Conservation (phyloP, 352 stramenopile species). For the Pythium dissimile region DNA sequence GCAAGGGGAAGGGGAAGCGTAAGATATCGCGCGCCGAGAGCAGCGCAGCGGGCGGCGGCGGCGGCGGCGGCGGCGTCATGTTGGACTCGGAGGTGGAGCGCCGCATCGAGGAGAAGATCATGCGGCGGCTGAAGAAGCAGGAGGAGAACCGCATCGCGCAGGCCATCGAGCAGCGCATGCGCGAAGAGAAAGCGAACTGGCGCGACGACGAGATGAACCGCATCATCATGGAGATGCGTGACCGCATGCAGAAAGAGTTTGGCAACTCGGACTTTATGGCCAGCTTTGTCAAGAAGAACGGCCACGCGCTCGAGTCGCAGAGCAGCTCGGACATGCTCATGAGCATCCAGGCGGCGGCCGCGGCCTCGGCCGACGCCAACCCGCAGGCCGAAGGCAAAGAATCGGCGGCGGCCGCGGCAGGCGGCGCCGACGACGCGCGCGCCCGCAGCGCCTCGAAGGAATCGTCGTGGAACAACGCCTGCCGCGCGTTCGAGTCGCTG, state of each 20-base stretch:
- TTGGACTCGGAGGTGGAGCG: slow-evolving; percentile 77
- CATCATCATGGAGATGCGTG: slow-evolving; percentile 88
- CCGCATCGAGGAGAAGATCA: slow-evolving; percentile 86
- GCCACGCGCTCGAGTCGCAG: slow-evolving; percentile 24
- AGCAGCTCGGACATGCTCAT: slow-evolving; percentile 28
- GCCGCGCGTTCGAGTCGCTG: slow-evolving; percentile 61
- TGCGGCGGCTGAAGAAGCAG: slow-evolving; percentile 84
- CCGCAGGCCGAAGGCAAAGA: slow-evolving; percentile 70
- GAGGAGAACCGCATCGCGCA: slow-evolving; percentile 81
- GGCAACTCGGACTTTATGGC: slow-evolving; percentile 59
- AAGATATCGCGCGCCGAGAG: slow-evolving; percentile 21
- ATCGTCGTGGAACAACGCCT: slow-evolving; percentile 84
- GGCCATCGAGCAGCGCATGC: slow-evolving; percentile 82
- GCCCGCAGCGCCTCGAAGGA: slow-evolving; percentile 61
- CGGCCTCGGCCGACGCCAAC: slow-evolving; percentile 32
- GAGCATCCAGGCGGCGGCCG: slow-evolving; percentile 31
- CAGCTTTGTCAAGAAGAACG: slow-evolving; percentile 65
- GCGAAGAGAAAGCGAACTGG: slow-evolving; percentile 82
- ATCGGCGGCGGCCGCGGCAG: slow-evolving; percentile 17
- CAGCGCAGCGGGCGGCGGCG: neutral
- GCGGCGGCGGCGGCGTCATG: slow-evolving; percentile 30
- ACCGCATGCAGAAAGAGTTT: slow-evolving; percentile 83
- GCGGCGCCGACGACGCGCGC: slow-evolving; percentile 18
- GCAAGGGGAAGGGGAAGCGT: slow-evolving; percentile 17
- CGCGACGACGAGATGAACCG: slow-evolving; percentile 88